Evolutionary conservation across 2,329 filamentous ascomycete genomes (phyloP).

Genomic region (Colletotrichum euphorbiae): DNA sequence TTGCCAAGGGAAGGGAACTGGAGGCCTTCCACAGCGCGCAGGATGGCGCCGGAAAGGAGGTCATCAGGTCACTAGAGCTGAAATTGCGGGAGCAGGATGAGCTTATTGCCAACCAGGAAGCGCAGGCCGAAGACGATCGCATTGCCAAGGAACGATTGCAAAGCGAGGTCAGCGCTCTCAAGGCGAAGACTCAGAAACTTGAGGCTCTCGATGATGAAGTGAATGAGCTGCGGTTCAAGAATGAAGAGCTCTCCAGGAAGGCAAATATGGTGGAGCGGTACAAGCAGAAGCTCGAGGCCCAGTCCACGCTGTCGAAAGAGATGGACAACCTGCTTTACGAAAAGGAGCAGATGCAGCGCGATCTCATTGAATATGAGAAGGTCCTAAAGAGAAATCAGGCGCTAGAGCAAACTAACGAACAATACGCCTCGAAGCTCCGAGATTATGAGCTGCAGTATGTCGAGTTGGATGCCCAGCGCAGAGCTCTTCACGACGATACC

Average conservation of each 20-base stretch:
- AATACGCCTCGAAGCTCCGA: conserved; percentile 46
- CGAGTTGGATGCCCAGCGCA: conserved; percentile 55
- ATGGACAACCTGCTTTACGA: conserved; percentile 67
- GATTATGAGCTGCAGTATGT: conserved; percentile 53
- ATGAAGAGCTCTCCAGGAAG: conserved; percentile 69
- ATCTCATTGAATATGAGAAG: conserved; percentile 52
- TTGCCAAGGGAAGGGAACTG: conserved; percentile 66
- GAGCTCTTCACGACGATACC: conserved; percentile 59
- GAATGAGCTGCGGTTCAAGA: conserved; percentile 68
- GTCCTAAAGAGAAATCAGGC: conserved; percentile 52
- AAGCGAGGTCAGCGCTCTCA: conserved; percentile 61
- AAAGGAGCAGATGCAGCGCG: conserved; percentile 63
- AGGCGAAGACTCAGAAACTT: conserved; percentile 59
- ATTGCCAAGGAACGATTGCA: conserved; percentile 58
- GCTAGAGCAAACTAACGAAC: conserved; percentile 49
- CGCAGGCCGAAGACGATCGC: conserved; percentile 67
- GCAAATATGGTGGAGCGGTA: conserved; percentile 73
- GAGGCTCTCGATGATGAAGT: conserved; percentile 69
- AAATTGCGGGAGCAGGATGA: conserved; percentile 75
- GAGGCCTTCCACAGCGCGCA: conserved; percentile 62
- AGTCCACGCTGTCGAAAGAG: conserved; percentile 66
- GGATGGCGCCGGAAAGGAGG: conserved; percentile 64
- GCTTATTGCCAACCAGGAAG: conserved; percentile 77
- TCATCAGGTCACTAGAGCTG: conserved; percentile 65
- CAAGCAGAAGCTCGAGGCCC: conserved; percentile 71